Evolutionary conservation across 768 basidiomycete species (phyloP), one percentile per base, ranked within the genome.

Genomic region (Strobilomyces echinocephalus): DNA sequence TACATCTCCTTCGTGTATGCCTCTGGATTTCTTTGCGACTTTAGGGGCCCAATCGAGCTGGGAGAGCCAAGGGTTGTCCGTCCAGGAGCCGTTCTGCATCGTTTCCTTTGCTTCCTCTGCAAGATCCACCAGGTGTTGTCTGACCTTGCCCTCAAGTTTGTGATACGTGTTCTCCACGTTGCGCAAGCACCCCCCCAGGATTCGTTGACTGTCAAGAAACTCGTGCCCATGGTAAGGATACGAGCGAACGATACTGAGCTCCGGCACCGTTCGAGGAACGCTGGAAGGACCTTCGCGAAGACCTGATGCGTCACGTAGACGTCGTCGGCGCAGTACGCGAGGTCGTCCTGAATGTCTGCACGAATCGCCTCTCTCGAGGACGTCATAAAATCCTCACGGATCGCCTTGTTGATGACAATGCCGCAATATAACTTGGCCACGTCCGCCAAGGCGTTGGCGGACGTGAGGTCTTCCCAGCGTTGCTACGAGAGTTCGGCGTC

Each of bases 1-100:
- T 47, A 73, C 75, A 11, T 42, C 42, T 14, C 44, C 20, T 2
- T 65, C 54, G 15, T 69, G 51, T 8, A 88, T 64, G 0, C 88
- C 88, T 63, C 89, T 75, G 9, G 85, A 83, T 66, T 83, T 83
- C 35, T 81, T 79, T 0, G 82, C 84, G 7, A 79, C 75, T 69
- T 98, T 97, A 1, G 91, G 91, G 1, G 90, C 85, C 97, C 97
- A 98, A 66, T 99, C 95, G 53, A 98, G 75, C 68, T 99, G 97
- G 46, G 76, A 79, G 14, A 95, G 70, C 92, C 93, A 97, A 8
- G 83, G 83, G 68, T 92, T 88, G 3, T 78, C 75, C 65, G 76
- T 80, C 87, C 84, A 92, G 46, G 65, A 69, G 30, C 72, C 80
- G 45, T 71, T 68, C 11, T 73, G 70, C 73, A 80, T 75, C 69